Percentiles rank a stretch among this genome's conserved stretches.
phyloP scores from a whole-genome alignment of 345 rosid genomes.

The Pistacia vera region DNA sequence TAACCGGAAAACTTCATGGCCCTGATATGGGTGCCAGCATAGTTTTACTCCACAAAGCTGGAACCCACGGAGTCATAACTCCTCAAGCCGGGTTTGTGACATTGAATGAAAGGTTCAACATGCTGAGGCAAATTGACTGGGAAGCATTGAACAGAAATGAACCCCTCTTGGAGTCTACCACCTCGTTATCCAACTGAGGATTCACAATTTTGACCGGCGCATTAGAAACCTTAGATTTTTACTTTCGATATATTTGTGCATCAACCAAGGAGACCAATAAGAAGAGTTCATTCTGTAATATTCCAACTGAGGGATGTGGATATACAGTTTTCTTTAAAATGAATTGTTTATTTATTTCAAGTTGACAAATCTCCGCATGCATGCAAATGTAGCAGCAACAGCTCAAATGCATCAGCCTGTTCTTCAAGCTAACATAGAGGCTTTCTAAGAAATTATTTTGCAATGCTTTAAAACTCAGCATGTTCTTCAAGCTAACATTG shows the following conservation, averaged over 20 bases:
- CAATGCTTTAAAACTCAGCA: too few species aligned
- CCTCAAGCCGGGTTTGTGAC: conserved; percentile 61
- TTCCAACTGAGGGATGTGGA: background rate
- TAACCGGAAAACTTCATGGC: conserved; percentile 92
- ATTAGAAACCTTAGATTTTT: background rate
- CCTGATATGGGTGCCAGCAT: conserved; percentile 84
- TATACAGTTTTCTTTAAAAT: too few species aligned
- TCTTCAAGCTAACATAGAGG: too few species aligned
- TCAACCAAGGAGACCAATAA: too few species aligned
- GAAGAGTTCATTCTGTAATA: background rate
- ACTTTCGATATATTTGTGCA: background rate
- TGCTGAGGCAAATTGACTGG: conserved; percentile 66
- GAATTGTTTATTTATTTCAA: too few species aligned
- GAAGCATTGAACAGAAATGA: conserved; percentile 52
- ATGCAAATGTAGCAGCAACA: too few species aligned
- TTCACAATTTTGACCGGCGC: conserved; percentile 12
- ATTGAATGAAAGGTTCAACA: conserved; percentile 65
- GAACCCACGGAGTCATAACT: conserved; percentile 49
- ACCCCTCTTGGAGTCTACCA: conserved; percentile 51
- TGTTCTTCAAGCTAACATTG: too few species aligned
- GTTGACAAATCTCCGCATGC: too few species aligned
- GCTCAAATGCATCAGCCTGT: too few species aligned
- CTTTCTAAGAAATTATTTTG: too few species aligned
- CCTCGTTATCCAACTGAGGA: conserved; percentile 32
- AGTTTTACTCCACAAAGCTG: conserved; percentile 70